Evolutionary conservation across 495 filamentous ascomycete genomes (phyloP).

Genomic region (Delitschia confertaspora): DNA sequence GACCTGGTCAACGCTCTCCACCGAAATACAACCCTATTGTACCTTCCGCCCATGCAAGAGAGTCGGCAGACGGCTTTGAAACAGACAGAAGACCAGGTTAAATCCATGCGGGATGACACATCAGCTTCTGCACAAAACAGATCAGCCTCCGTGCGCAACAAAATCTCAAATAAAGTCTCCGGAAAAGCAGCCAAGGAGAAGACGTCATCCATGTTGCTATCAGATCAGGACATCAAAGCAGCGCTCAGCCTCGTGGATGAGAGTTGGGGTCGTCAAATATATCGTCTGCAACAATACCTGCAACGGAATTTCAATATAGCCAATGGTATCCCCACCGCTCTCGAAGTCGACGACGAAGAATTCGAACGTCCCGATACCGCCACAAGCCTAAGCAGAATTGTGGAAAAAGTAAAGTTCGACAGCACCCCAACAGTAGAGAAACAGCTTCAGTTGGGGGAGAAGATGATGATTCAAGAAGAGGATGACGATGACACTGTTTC

Average conservation of each 20-base stretch:
- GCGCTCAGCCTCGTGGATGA: slow-evolving; percentile 46
- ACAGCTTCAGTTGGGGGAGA: slow-evolving; percentile 25
- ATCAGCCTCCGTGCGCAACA: slow-evolving; percentile 20
- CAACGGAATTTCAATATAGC: slow-evolving; percentile 53
- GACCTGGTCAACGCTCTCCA: slow-evolving; percentile 65
- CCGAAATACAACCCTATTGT: slow-evolving; percentile 55
- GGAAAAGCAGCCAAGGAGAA: slow-evolving; percentile 13
- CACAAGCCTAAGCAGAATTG: slow-evolving; percentile 28
- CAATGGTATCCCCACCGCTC: slow-evolving; percentile 35
- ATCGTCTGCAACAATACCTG: slow-evolving; percentile 50
- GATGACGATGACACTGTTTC: background rate
- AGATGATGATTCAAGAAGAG: background rate
- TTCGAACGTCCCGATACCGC: slow-evolving; percentile 32
- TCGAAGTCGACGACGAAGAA: slow-evolving; percentile 33
- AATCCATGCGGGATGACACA: slow-evolving; percentile 39
- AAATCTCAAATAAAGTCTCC: slow-evolving; percentile 13
- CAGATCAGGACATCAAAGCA: slow-evolving; percentile 36
- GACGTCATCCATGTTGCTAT: slow-evolving; percentile 8
- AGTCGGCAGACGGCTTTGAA: slow-evolving; percentile 55
- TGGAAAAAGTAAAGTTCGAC: slow-evolving; percentile 33
- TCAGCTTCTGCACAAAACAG: slow-evolving; percentile 26
- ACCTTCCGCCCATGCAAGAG: slow-evolving; percentile 56
- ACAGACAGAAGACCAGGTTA: slow-evolving; percentile 52
- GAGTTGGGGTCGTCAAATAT: slow-evolving; percentile 55
- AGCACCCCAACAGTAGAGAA: slow-evolving; percentile 35